phyloP scores from a whole-genome alignment of 495 filamentous ascomycete genomes.

The Penicillium goetzii region DNA sequence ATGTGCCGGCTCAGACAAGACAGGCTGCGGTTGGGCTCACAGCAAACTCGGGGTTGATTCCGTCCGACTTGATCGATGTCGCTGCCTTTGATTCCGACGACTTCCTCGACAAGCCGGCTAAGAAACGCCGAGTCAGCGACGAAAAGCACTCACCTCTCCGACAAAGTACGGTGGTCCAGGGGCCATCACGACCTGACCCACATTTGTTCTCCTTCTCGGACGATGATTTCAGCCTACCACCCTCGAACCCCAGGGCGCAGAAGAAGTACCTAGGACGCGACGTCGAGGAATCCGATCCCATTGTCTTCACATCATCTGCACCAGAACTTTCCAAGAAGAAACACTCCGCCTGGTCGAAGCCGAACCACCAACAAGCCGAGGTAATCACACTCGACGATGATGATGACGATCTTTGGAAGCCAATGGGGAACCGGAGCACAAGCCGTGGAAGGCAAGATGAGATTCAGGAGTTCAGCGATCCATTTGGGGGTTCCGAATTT shows the following conservation, averaged over 20 bases:
- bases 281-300: slow-evolving; percentile 53
- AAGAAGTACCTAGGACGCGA: slow-evolving; percentile 20
- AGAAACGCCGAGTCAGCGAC: slow-evolving; percentile 48
- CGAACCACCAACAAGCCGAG: slow-evolving; percentile 15
- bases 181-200: slow-evolving; percentile 9
- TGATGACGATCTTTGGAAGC: slow-evolving; percentile 30
- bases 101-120: slow-evolving; percentile 38
- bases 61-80: slow-evolving; percentile 57
- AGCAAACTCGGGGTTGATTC: slow-evolving; percentile 28
- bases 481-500: slow-evolving; percentile 34
- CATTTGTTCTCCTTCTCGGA: slow-evolving; percentile 43
- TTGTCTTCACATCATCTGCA: slow-evolving; percentile 57
- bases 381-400: slow-evolving; percentile 47
- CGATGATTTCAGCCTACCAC: slow-evolving; percentile 34
- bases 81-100: slow-evolving; percentile 41
- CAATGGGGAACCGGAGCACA: slow-evolving; percentile 2
- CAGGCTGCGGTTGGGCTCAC: slow-evolving; percentile 18
- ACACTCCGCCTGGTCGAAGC: slow-evolving; percentile 4
- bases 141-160: slow-evolving; percentile 16
- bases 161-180: slow-evolving; percentile 1
- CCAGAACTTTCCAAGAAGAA: slow-evolving; percentile 27
- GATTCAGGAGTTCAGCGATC: slow-evolving; percentile 49
- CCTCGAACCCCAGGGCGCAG: slow-evolving; percentile 22
- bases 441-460: slow-evolving; percentile 25
- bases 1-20: slow-evolving; percentile 10